Evolutionary conservation across 257 asterid species (phyloP).

Genomic region (Nicotiana noctiflora): DNA sequence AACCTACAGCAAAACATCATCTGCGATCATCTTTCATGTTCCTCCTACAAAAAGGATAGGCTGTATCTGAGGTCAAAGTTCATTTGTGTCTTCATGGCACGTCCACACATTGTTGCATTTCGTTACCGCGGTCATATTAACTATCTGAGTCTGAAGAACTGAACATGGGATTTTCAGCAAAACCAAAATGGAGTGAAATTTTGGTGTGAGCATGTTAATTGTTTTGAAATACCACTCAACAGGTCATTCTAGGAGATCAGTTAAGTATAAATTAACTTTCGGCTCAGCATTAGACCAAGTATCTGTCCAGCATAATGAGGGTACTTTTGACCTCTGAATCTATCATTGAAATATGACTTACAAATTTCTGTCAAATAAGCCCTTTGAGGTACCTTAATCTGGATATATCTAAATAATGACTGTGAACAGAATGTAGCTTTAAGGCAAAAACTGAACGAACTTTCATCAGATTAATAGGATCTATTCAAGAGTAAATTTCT

Average conservation of each 20-base stretch:
- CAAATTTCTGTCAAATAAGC: not conserved
- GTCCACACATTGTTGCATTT: not conserved
- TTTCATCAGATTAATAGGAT: constrained; percentile 8
- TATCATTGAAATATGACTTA: not conserved
- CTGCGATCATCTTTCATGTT: not conserved
- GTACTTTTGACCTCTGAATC: not conserved
- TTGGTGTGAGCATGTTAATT: not conserved
- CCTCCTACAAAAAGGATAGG: not conserved
- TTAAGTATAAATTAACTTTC: not conserved
- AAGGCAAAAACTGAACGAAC: not conserved
- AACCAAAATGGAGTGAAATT: not conserved
- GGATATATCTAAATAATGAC: not conserved
- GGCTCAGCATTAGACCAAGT: not conserved
- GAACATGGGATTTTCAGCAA: not conserved
- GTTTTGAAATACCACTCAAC: not conserved
- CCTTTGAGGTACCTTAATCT: not conserved
- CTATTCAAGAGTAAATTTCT: not conserved
- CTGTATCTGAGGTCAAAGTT: not conserved
- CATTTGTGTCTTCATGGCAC: not conserved
- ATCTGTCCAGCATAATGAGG: not conserved
- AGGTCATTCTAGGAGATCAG: not conserved
- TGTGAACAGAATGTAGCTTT: not conserved
- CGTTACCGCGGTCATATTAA: not conserved
- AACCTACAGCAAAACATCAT: not conserved
- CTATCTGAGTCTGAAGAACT: not conserved